Conservation (phyloP, 768 basidiomycete genomes). For the Myochromella boudieri region DNA sequence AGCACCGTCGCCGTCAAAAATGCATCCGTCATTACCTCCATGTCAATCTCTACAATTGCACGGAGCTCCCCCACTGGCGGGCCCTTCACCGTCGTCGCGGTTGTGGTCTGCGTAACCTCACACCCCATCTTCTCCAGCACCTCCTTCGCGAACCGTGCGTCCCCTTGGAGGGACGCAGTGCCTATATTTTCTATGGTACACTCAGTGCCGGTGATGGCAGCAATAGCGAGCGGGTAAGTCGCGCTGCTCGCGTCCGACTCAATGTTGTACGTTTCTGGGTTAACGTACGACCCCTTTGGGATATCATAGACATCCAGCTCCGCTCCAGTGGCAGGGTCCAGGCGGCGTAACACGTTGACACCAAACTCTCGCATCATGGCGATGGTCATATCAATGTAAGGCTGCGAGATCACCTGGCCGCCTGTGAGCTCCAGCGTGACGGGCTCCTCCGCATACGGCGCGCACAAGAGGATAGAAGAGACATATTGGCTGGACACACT, state of each 20-base stretch:
- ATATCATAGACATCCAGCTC: conserved; percentile 83
- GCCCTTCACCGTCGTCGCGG: conserved; percentile 89
- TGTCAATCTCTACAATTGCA: conserved; percentile 86
- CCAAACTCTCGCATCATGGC: conserved; percentile 97
- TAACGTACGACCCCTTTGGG: conserved; percentile 74
- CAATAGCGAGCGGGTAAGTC: conserved; percentile 95
- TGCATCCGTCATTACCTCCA: conserved; percentile 99
- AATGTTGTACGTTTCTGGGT: conserved; percentile 82
- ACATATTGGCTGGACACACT: conserved; percentile 98
- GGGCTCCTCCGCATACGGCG: conserved; percentile 86
- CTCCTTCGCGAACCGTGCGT: conserved; percentile 91
- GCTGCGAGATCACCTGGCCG: conserved; percentile 95
- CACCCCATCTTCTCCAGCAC: conserved; percentile 97
- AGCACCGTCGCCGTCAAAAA: conserved; percentile 94
- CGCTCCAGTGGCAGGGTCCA: conserved; percentile 58
- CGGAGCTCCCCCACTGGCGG: conserved; percentile 80
- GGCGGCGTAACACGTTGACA: conserved; percentile 66
- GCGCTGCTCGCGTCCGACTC: conserved; percentile 95
- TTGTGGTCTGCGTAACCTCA: conserved; percentile 80
- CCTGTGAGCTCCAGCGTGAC: conserved; percentile 89
- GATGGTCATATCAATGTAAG: conserved; percentile 99
- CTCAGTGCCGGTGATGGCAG: conserved; percentile 94
- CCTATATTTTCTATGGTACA: conserved; percentile 96
- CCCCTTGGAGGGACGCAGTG: conserved; percentile 89
- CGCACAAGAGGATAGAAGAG: conserved; percentile 93